Conservation (phyloP, 2,329 filamentous ascomycete genomes). For the Xylaria hypoxylon region DNA sequence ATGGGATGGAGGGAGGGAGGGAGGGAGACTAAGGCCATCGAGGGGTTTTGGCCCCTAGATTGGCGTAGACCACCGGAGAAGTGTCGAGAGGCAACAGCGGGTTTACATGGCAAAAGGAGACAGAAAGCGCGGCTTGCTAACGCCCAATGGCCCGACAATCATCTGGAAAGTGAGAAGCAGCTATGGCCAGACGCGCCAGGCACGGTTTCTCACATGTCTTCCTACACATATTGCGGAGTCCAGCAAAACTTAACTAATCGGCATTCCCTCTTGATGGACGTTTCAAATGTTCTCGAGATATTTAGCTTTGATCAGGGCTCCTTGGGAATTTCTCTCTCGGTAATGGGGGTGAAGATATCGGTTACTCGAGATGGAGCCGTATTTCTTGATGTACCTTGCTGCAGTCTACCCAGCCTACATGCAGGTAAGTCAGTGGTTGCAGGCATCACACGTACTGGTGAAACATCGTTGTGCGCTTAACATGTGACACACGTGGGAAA, state of each 20-base stretch:
- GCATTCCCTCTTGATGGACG: neutral
- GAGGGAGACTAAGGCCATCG: neutral
- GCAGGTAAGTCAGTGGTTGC: neutral
- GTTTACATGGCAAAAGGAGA: neutral
- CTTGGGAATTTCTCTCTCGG: neutral
- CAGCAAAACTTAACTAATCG: neutral
- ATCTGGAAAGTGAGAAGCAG: constrained; percentile 1
- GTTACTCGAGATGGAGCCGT: neutral
- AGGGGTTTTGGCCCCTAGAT: neutral
- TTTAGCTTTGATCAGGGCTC: neutral
- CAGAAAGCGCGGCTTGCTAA: constrained; percentile 17
- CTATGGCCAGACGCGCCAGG: neutral
- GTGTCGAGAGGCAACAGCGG: constrained; percentile 1
- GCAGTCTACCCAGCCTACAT: neutral
- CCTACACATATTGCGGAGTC: neutral
- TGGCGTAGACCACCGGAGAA: neutral
- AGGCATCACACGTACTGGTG: neutral
- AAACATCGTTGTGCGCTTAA: constrained; percentile 2
- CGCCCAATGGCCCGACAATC: neutral
- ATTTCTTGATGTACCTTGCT: neutral
- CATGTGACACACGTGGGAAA: neutral
- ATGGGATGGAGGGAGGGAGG: constrained; percentile 11
- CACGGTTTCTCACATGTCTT: constrained; percentile 12
- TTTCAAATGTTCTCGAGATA: neutral
- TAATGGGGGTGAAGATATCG: neutral